Percentiles rank a stretch among this genome's conserved stretches.
These are phyloP conservation scores for Fragilaria crotonensis DNA, from an alignment of 108 stramenopile genomes.

Conservation along the genomic window DNA sequence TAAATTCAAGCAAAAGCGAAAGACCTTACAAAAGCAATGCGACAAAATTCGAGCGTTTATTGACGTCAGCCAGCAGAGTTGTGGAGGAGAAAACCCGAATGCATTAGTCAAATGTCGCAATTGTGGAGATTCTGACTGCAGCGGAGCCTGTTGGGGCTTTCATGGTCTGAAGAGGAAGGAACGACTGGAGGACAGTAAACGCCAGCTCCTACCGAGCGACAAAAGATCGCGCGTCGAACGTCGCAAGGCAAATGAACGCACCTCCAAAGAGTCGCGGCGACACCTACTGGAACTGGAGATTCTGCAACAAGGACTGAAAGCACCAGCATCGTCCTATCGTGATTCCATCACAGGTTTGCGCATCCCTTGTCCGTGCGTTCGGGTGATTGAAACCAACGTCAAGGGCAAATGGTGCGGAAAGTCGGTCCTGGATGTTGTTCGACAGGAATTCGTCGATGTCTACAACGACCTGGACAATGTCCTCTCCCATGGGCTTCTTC, in stretches of 20 bases:
- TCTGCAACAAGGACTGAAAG: conserved; percentile 21
- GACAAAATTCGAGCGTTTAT: conserved; percentile 36
- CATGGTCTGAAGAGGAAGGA: conserved; percentile 59
- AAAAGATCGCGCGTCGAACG: conserved; percentile 7
- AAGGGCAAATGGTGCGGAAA: conserved; percentile 77
- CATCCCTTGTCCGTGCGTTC: conserved; percentile 45
- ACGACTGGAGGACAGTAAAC: conserved; percentile 29
- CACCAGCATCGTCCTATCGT: conserved; percentile 29
- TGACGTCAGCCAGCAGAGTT: neutral
- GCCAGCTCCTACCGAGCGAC: neutral
- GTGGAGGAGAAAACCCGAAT: conserved; percentile 5
- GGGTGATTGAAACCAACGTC: conserved; percentile 40
- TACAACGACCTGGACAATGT: conserved; percentile 22
- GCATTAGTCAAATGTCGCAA: conserved; percentile 44
- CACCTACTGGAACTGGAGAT: conserved; percentile 42
- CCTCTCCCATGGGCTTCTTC: conserved; percentile 39
- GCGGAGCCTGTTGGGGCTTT: conserved; percentile 76
- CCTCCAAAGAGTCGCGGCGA: conserved; percentile 29
- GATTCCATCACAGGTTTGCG: conserved; percentile 36
- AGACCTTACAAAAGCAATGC: conserved; percentile 63
- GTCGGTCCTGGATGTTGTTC: conserved; percentile 37
- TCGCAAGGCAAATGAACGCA: conserved; percentile 25
- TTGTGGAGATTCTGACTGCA: conserved; percentile 55
- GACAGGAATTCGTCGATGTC: conserved; percentile 48
- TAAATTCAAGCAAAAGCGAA: conserved; percentile 59